Conservation (phyloP, 305 asterid genomes). For the Solanum hybrid region DNA sequence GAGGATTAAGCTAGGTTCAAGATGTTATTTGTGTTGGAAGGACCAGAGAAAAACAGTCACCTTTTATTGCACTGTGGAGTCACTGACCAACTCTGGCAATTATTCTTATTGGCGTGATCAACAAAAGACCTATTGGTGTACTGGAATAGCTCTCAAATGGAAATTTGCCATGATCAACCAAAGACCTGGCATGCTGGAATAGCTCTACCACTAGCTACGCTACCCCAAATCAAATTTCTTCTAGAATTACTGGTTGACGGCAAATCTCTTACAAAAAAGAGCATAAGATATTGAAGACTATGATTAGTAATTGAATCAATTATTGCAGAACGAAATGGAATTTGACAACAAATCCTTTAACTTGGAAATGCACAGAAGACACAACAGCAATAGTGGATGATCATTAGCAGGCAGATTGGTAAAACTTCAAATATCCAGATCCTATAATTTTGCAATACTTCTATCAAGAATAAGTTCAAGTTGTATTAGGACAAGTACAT, state of each 20-base stretch:
- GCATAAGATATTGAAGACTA: background rate
- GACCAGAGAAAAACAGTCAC: background rate
- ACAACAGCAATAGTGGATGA: background rate
- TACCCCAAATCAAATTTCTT: background rate
- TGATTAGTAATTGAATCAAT: background rate
- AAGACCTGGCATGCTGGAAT: background rate
- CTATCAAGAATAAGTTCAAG: background rate
- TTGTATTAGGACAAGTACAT: background rate
- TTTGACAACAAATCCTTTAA: background rate
- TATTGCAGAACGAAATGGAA: background rate
- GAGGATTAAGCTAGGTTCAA: background rate
- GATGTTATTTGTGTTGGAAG: background rate
- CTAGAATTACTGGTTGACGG: background rate
- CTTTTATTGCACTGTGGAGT: background rate
- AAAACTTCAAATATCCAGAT: background rate
- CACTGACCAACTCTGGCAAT: background rate
- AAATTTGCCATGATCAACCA: background rate
- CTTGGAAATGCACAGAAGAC: background rate
- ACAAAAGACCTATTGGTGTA: background rate
- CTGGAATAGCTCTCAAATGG: background rate
- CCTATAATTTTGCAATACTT: background rate
- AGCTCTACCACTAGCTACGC: background rate
- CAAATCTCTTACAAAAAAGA: background rate
- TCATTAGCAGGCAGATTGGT: background rate
- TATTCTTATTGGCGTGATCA: background rate